These are phyloP conservation scores for Cyclanthera cordifolia DNA, from an alignment of 306 rosid genomes.

Conservation along the genomic window DNA sequence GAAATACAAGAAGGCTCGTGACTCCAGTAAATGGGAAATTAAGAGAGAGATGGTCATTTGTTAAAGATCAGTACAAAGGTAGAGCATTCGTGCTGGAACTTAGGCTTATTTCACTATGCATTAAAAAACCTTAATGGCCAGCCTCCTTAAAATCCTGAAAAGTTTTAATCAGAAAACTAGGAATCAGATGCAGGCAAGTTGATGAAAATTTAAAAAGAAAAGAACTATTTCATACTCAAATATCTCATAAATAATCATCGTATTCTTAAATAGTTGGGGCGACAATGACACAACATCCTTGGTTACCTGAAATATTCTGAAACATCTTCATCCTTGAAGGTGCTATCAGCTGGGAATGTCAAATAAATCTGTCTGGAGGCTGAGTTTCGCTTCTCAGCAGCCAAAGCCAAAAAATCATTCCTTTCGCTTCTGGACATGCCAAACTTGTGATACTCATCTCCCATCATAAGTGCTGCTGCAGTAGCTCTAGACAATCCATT, in stretches of 20 bases:
- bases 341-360: constrained; percentile 96
- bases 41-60: background rate
- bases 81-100: background rate
- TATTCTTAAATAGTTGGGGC: background rate
- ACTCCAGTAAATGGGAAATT: background rate
- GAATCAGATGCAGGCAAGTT: background rate
- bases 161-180: constrained; percentile 3
- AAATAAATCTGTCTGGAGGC: constrained; percentile 90
- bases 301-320: constrained; percentile 93
- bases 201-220: background rate
- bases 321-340: constrained; percentile 95
- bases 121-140: constrained; percentile 7
- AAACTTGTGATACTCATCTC: constrained; percentile 58
- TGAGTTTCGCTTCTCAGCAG: constrained; percentile 60
- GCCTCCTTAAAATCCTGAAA: constrained; percentile 15
- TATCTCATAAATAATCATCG: background rate
- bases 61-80: background rate
- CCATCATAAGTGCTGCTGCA: constrained; percentile 44
- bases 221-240: background rate
- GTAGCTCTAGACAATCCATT: constrained; percentile 4
- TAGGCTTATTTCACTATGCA: constrained; percentile 11
- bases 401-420: constrained; percentile 54
- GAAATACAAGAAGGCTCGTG: background rate
- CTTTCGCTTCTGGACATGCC: constrained; percentile 49
- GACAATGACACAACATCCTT: background rate